Base-by-base conservation (phyloP, 1,284 basidiomycete genomes). In the Cryptococcus depauperatus region DNA sequence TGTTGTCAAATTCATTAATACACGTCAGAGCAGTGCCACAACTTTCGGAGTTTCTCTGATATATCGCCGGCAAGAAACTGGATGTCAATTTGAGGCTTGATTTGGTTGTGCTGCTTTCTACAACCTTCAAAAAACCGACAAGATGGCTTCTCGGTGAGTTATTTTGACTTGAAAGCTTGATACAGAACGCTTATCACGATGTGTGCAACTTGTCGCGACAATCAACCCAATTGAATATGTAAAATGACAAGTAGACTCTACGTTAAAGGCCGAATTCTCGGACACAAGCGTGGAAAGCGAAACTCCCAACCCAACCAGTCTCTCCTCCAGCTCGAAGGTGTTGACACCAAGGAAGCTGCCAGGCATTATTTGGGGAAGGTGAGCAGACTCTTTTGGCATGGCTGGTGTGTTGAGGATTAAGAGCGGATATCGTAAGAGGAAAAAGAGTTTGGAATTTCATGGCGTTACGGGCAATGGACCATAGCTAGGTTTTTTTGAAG, bases 331-430 rank as follows among this genome's bases (percentile, higher is more conserved):
- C 90, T 98, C 70, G 93, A 98, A 77, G 93, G 93, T 71, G 92
- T 97, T 48, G 81, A 83, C 62, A 83, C 77, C 65, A 87, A 90
- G 75, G 82, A 95, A 76, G 91, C 95, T 64, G 89, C 92, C 43
- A 85, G 92, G 73, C 93, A 91, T 76, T 98, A 98, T 80, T 82
- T 97, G 55, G 95, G 93, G 73, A 98, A 98, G 85, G 90, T 95
- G 60, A 62, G 81, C 40, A 9, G 29, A 28, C 19, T 10, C 26
- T 48, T 14, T 32, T 16, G 22, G 40, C 29, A 42, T 42, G 27
- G 40, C 28, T 19, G 22, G 30, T 13, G 42, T 7, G 47, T n/a
- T 29, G 38, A 26, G 7, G 33, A 23, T 23, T 41, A 27, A 29
- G 41, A 22, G 22, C 4, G 40, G 19, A 16, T 8, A 38, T 38